These are phyloP conservation scores for Didymella pomorum DNA, from an alignment of 2,329 filamentous ascomycete genomes.

Conservation along the genomic window DNA sequence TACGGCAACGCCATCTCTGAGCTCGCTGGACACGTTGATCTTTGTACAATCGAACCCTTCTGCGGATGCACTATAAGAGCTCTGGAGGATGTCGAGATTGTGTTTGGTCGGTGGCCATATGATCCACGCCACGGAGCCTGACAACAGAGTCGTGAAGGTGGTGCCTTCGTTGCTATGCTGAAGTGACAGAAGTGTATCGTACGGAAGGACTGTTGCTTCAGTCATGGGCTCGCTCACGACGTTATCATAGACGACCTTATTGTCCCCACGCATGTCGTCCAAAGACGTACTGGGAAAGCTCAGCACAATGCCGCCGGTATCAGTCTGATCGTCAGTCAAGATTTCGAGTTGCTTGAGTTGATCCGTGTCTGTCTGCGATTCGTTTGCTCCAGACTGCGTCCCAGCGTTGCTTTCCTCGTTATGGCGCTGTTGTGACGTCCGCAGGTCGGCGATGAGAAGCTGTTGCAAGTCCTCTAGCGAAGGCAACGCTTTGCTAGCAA, in stretches of 20 bases:
- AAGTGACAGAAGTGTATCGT: conserved; percentile 16
- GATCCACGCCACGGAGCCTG: conserved; percentile 30
- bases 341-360: neutral
- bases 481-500: conserved; percentile 8
- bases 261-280: conserved; percentile 12
- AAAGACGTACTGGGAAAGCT: conserved; percentile 24
- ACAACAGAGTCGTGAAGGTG: conserved; percentile 26
- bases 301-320: neutral
- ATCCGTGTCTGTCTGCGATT: neutral
- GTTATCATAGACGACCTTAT: conserved; percentile 4
- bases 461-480: conserved; percentile 19
- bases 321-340: neutral
- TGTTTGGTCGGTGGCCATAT: conserved; percentile 34
- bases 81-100: conserved; percentile 24
- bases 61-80: conserved; percentile 18
- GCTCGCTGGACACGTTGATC: conserved; percentile 4
- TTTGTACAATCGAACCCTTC: neutral
- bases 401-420: too few relatives aligned
- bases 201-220: conserved; percentile 17
- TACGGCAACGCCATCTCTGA: conserved; percentile 29
- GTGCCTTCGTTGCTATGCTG: conserved; percentile 31
- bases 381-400: too few relatives aligned
- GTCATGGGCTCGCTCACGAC: conserved; percentile 13
- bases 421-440: neutral
- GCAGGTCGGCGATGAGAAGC: conserved; percentile 5